These are phyloP conservation scores for Drechslerella coelobrocha DNA, from an alignment of 2,329 filamentous ascomycete species.

Conservation along the genomic window DNA sequence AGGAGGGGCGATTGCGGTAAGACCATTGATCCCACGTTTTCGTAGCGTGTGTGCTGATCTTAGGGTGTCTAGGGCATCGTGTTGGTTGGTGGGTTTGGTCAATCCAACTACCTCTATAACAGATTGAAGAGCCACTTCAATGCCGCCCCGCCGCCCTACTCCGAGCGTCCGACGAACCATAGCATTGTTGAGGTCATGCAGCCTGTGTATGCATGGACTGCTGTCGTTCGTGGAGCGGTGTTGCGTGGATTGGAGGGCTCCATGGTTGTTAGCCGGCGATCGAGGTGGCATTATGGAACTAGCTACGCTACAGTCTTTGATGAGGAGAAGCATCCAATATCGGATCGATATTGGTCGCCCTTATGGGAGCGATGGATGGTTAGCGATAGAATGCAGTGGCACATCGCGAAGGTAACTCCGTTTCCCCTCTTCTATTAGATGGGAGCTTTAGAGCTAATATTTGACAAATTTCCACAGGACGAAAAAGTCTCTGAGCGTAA, in stretches of 20 bases:
- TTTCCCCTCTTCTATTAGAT: conserved; percentile 24
- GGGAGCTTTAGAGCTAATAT: background rate
- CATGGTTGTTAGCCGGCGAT: conserved; percentile 76
- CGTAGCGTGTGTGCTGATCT: conserved; percentile 37
- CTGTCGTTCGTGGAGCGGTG: conserved; percentile 78
- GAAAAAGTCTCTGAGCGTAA: conserved; percentile 75
- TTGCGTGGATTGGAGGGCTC: conserved; percentile 76
- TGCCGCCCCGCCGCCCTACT: conserved; percentile 66
- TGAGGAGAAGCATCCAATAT: conserved; percentile 73
- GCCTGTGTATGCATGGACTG: conserved; percentile 81
- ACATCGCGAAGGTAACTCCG: conserved; percentile 72
- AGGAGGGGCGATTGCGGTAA: conserved; percentile 64
- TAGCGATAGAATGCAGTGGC: conserved; percentile 82
- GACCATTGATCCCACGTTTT: conserved; percentile 13
- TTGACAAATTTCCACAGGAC: conserved; percentile 62
- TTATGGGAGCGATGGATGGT: conserved; percentile 86
- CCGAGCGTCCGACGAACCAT: conserved; percentile 72
- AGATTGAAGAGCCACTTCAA: conserved; percentile 74
- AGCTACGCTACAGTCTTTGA: conserved; percentile 83
- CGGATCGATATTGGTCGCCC: conserved; percentile 78
- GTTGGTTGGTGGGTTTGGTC: conserved; percentile 80
- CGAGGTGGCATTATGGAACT: conserved; percentile 75
- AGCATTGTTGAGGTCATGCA: conserved; percentile 79
- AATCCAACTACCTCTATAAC: conserved; percentile 77
- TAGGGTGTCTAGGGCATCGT: conserved; percentile 69